Base-by-base conservation (phyloP, 176 grass and related monocot species). In the Aegilops umbellulata region DNA sequence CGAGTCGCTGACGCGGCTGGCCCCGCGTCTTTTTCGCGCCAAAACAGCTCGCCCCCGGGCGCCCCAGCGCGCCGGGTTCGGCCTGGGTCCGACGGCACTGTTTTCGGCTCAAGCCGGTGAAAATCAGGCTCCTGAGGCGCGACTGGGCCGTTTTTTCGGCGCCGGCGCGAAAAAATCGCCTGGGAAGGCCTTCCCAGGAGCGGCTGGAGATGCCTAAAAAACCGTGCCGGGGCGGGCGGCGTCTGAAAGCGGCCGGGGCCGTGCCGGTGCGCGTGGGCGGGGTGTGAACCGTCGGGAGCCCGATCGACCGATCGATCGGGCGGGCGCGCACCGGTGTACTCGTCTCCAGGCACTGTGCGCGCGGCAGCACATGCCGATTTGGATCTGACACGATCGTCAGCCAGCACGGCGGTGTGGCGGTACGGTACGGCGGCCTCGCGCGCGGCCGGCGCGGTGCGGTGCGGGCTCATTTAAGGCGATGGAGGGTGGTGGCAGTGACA, bases 221-320 rank as follows among this genome's bases (percentile, higher is more conserved):
- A 38, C 19, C 17, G 67, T 69, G 19, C 31, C 0, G 49, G 49
- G 31, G 39, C 57, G 5, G 14, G 24, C 51, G 70, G 71, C 29
- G 64, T 72, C 87, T 84, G 81, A 69, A 84, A 29, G 36, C 74
- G 38, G 80, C 24, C 44, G 31, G 65, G 4, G 84, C 76, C 60
- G 60, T 32, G 82, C 8, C 35, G 60, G 34, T 9, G 72, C 13
- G 57, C 22, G 81, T 63, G 65, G 35, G 29, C 62, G 70, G 38
- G 32, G 57, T 65, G 68, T 65, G 63, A 87, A 75, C 4, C 17
- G 9, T 9, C 66, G 22, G 13, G 70, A 41, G 7, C 3, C 39
- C 68, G 42, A 55, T 22, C 34, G 42, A 55, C 20, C 34, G 65
- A 41, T 55, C 17, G 34, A 51, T 51, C 30, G 64, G 6, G 46